phyloP scores from a whole-genome alignment of 2,329 filamentous ascomycete species.

The Pseudogymnoascus pannorum region DNA sequence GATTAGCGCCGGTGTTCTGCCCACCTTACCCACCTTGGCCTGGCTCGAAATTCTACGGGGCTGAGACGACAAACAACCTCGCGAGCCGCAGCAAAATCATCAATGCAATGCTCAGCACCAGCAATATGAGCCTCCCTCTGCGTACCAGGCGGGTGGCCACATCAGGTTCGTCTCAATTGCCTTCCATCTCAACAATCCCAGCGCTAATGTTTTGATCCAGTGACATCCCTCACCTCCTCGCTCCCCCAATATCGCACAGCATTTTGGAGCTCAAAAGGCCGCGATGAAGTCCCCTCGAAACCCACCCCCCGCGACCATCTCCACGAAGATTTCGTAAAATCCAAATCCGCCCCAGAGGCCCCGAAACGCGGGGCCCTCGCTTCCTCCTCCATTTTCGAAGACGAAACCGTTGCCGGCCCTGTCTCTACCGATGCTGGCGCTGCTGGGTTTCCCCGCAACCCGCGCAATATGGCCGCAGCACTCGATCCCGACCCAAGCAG shows the following conservation, averaged over 20 bases:
- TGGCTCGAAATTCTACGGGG: constrained; percentile 5
- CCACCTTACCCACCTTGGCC: background rate
- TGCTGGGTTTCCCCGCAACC: constrained; percentile 33
- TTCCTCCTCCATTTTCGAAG: constrained; percentile 44
- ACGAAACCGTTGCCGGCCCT: constrained; percentile 31
- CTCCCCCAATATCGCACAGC: constrained; percentile 1
- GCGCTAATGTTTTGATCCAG: constrained; percentile 21
- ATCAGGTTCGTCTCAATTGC: constrained; percentile 43
- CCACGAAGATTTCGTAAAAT: constrained; percentile 50
- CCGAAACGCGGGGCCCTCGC: constrained; percentile 37
- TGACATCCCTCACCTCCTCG: constrained; percentile 18
- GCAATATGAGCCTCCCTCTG: constrained; percentile 56
- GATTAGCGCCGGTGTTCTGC: constrained; percentile 1
- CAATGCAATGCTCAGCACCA: constrained; percentile 12
- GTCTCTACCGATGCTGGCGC: constrained; percentile 9
- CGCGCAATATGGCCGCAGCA: constrained; percentile 50
- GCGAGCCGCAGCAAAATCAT: background rate
- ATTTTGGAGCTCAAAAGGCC: constrained; percentile 5
- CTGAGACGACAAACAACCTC: constrained; percentile 5
- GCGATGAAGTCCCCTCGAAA: background rate
- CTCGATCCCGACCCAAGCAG: constrained; percentile 69
- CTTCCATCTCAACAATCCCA: constrained; percentile 16
- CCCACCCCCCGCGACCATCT: constrained; percentile 46
- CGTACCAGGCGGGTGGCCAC: constrained; percentile 54
- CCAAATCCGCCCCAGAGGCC: constrained; percentile 33